Conservation (phyloP, 306 rosid genomes). For the Vigna unguiculata region DNA sequence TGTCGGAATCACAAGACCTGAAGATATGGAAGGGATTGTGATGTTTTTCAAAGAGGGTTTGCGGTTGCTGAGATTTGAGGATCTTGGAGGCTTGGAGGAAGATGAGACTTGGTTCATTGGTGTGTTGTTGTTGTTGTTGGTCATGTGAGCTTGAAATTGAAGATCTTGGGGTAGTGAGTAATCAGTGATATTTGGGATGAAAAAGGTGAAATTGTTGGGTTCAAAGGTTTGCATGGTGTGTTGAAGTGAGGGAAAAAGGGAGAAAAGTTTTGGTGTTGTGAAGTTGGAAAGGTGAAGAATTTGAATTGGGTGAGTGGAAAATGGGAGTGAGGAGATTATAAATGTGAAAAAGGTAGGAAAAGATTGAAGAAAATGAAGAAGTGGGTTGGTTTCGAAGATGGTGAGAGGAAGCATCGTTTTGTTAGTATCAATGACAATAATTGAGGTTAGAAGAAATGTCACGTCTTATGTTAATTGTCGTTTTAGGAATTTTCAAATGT, state of each 20-base stretch:
- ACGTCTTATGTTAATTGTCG: constrained; percentile 19
- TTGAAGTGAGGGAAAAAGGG: neutral
- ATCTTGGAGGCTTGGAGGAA: constrained; percentile 48
- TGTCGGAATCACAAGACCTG: constrained; percentile 16
- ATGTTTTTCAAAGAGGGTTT: constrained; percentile 53
- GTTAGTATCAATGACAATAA: constrained; percentile 5
- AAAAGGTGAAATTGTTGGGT: constrained; percentile 32
- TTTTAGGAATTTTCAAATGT: constrained; percentile 16
- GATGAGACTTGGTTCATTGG: neutral
- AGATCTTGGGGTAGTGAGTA: constrained; percentile 25
- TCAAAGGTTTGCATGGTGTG: constrained; percentile 39
- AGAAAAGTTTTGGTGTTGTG: neutral
- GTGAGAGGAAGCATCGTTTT: constrained; percentile 50
- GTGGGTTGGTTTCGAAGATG: constrained; percentile 44
- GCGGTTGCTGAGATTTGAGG: constrained; percentile 51
- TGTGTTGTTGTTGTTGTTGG: neutral
- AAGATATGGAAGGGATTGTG: constrained; percentile 45
- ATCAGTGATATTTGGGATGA: constrained; percentile 31
- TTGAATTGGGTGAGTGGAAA: constrained; percentile 43
- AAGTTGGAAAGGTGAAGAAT: constrained; percentile 10
- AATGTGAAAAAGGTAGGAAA: neutral
- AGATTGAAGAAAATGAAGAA: too few species aligned
- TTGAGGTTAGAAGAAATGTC: constrained; percentile 10
- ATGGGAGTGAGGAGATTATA: constrained; percentile 40
- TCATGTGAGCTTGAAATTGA: neutral